These are phyloP conservation scores for Moniliophthora roreri DNA, from an alignment of 1,284 basidiomycete species.

Conservation along the genomic window DNA sequence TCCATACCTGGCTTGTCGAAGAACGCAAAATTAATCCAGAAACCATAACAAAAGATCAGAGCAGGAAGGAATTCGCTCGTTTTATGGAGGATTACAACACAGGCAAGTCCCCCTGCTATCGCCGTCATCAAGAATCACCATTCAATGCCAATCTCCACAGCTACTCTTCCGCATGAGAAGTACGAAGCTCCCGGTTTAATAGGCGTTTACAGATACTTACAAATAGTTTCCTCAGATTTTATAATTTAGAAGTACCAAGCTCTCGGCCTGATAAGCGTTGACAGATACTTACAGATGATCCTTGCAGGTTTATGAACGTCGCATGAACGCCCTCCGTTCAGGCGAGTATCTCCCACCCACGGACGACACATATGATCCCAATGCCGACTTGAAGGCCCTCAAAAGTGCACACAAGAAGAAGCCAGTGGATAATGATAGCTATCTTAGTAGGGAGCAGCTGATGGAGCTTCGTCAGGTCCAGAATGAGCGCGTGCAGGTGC, in stretches of 20 bases:
- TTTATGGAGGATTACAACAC: conserved; percentile 90
- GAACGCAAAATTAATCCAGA: conserved; percentile 88
- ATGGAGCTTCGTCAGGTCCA: conserved; percentile 79
- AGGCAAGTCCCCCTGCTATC: conserved; percentile 40
- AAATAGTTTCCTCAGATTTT: too few species aligned
- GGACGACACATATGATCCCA: conserved; percentile 72
- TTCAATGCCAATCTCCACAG: conserved; percentile 34
- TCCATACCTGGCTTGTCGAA: conserved; percentile 87
- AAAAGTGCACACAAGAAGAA: conserved; percentile 65
- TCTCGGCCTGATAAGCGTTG: too few species aligned
- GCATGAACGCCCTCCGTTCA: conserved; percentile 78
- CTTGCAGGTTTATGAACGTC: conserved; percentile 75
- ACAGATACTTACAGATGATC: too few species aligned
- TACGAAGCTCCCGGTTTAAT: too few species aligned
- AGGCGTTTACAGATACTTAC: too few species aligned
- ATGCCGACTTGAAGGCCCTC: conserved; percentile 78
- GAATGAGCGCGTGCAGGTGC: conserved; percentile 75
- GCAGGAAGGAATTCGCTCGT: conserved; percentile 77
- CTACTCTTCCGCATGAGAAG: conserved; percentile 88
- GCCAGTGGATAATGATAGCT: conserved; percentile 62
- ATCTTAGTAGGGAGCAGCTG: conserved; percentile 75
- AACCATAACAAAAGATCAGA: conserved; percentile 78
- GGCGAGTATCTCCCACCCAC: conserved; percentile 75
- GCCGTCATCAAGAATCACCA: neutral
- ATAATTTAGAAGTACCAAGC: too few species aligned